Base-by-base conservation (phyloP, 1,284 basidiomycete species). In the Hortiboletus rubellus region DNA sequence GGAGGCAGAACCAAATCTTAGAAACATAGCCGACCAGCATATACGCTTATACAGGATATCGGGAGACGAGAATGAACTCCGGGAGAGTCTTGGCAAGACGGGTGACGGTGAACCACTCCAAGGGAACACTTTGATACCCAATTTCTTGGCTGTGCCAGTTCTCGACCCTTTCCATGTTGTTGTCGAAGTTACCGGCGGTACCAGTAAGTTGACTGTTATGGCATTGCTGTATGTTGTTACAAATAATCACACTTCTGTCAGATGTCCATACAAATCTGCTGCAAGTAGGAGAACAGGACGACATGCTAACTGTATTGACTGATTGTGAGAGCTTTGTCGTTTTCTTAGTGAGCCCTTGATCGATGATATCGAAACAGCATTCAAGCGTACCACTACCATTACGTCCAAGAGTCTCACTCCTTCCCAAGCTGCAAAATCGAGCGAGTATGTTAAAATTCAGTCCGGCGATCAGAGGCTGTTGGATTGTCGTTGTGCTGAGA, bases 401-500 rank as follows among this genome's bases (percentile, higher is more conserved):
- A 24, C 18, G 14, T 31, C 34, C 0, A 18, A 37, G 7, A 45
- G 24, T 31, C 34, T 17, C 5, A 50, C 47, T 14, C 55, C 55
- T 31, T 50, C 42, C n/a, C 4, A 27, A 8, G 44, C 46, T 5
- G 59, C 59, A 37, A 64, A 58, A 14, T 50, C 48, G 3, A 27
- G 0, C 4, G 43, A 40, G 17, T 63, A 61, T 37, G 1, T 7
- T 3, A 17, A 24, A 8, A 17, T 42, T 18, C 59, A 64, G 30
- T 11, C 42, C 0, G 6, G 48, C 2, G 1, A 18, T 18, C 18
- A 3, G 11, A 30, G 11, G 2, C 3, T 62, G 1, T 47, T 52
- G 0, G 62, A 63, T 36, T n/a, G 62, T 37, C 49, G 51, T 1
- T 46, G 7, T 12, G 0, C 50, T 37, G 12, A 0, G 7, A 2